These are phyloP conservation scores for Aspergillus nomiae DNA, from an alignment of 2,329 filamentous ascomycete genomes.

Conservation along the genomic window DNA sequence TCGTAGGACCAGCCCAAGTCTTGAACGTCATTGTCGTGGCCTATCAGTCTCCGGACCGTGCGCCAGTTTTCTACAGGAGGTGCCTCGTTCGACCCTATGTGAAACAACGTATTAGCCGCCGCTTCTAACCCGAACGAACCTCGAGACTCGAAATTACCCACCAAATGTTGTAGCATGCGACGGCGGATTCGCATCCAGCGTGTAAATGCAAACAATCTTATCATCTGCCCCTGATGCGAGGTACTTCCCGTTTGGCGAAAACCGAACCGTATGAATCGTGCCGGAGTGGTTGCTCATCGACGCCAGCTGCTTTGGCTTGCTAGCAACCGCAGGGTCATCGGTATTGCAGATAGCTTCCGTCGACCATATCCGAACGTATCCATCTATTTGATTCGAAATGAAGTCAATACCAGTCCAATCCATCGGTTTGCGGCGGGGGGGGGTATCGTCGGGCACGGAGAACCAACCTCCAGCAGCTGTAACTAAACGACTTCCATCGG, in stretches of 20 bases:
- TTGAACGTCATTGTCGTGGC: constrained; percentile 98
- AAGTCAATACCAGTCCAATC: constrained; percentile 13
- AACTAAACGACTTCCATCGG: constrained; percentile 86
- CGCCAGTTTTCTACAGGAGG: constrained; percentile 98
- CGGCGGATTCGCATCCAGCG: constrained; percentile 79
- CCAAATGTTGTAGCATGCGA: constrained; percentile 78
- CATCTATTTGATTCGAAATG: constrained; percentile 59
- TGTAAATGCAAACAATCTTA: constrained; percentile 98
- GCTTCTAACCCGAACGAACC: background rate
- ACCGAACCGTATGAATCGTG: constrained; percentile 95
- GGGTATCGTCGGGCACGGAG: background rate
- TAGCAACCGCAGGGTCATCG: constrained; percentile 68
- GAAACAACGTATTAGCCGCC: constrained; percentile 13
- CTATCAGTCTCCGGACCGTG: constrained; percentile 87
- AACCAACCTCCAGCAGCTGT: constrained; percentile 85
- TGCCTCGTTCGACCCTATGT: constrained; percentile 75
- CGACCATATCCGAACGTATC: constrained; percentile 96
- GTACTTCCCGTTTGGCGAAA: constrained; percentile 93
- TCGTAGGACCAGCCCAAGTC: constrained; percentile 97
- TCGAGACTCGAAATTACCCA: constrained; percentile 41
- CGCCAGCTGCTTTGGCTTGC: constrained; percentile 85
- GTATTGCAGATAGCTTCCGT: constrained; percentile 89
- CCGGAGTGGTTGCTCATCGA: constrained; percentile 98
- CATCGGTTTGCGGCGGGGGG: background rate
- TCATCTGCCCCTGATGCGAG: constrained; percentile 96